These are phyloP conservation scores for Penicilliopsis zonata DNA, from an alignment of 495 filamentous ascomycete genomes.

Conservation along the genomic window DNA sequence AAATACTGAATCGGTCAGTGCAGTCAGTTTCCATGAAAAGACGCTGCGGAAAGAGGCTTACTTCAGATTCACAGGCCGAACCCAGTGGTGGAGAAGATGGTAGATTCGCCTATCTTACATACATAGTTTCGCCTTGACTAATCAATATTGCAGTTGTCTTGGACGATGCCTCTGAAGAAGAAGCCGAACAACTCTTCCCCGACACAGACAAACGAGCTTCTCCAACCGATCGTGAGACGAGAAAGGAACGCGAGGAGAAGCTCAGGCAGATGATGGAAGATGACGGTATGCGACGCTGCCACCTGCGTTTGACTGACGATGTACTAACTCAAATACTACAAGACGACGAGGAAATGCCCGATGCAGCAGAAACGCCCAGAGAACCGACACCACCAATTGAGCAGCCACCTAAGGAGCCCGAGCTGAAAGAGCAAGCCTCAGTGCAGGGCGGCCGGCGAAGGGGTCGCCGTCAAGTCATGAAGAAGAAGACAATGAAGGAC, in stretches of 20 bases:
- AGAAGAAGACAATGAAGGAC: slow-evolving; percentile 83
- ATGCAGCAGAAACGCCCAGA: slow-evolving; percentile 19
- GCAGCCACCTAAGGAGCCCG: slow-evolving; percentile 25
- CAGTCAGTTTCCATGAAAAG: slow-evolving; percentile 7
- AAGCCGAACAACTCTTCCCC: slow-evolving; percentile 52
- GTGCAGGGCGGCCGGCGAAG: slow-evolving; percentile 57
- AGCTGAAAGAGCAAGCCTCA: slow-evolving; percentile 30
- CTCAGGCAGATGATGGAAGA: slow-evolving; percentile 83
- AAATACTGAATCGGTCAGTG: slow-evolving; percentile 25
- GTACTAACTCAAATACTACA: slow-evolving; percentile 1
- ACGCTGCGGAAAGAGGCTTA: slow-evolving; percentile 3
- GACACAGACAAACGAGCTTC: slow-evolving; percentile 22
- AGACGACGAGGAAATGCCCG: slow-evolving; percentile 37
- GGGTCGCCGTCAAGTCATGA: slow-evolving; percentile 72
- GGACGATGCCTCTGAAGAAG: slow-evolving; percentile 61
- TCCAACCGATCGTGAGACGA: slow-evolving; percentile 38
- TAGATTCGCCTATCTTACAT: slow-evolving; percentile 13
- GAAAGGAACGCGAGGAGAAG: slow-evolving; percentile 59
- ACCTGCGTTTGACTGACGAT: background rate
- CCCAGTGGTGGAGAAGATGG: slow-evolving; percentile 40
- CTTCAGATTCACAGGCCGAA: slow-evolving; percentile 8
- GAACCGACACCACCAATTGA: slow-evolving; percentile 33
- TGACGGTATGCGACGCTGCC: slow-evolving; percentile 37
- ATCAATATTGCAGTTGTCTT: slow-evolving; percentile 11
- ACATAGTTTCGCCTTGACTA: background rate